Conservation (phyloP, 1,284 basidiomycete species). For the Clitocybe nebularis region DNA sequence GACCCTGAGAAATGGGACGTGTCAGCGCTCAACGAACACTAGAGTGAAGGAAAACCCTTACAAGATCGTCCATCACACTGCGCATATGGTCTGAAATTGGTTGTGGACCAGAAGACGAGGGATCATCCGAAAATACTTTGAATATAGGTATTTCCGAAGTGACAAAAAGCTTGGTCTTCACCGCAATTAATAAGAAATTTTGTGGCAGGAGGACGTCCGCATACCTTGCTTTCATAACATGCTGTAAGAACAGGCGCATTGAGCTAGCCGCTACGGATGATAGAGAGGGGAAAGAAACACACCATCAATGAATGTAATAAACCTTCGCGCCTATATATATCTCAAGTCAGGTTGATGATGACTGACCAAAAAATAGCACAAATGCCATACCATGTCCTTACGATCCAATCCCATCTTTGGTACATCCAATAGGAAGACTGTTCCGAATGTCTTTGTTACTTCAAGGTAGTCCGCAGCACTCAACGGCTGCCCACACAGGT, state of each 20-base stretch:
- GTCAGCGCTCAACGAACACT: too few species aligned
- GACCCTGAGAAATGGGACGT: too few species aligned
- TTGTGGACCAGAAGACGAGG: slow-evolving; percentile 30
- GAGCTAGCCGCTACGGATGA: neutral
- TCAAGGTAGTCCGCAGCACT: slow-evolving; percentile 97
- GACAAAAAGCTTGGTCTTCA: slow-evolving; percentile 83
- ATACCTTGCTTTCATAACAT: slow-evolving; percentile 86
- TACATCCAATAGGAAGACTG: slow-evolving; percentile 86
- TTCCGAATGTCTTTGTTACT: slow-evolving; percentile 84
- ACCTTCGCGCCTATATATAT: slow-evolving; percentile 70
- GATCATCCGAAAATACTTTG: slow-evolving; percentile 80
- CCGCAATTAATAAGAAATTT: too few species aligned
- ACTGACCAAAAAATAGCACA: slow-evolving; percentile 5
- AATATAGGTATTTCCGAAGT: slow-evolving; percentile 89
- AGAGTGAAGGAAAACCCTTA: slow-evolving; percentile 32
- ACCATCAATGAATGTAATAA: slow-evolving; percentile 98
- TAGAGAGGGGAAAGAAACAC: slow-evolving; percentile 21
- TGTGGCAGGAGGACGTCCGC: slow-evolving; percentile 6
- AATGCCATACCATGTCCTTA: slow-evolving; percentile 74
- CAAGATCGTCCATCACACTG: slow-evolving; percentile 86
- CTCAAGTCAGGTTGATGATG: slow-evolving; percentile 2
- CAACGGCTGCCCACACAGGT: slow-evolving; percentile 87
- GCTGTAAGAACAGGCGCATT: slow-evolving; percentile 38
- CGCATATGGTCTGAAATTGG: slow-evolving; percentile 78
- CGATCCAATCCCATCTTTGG: slow-evolving; percentile 85